These are phyloP conservation scores for Mortierella polycephala DNA, from an alignment of 371 early-diverging fungal genomes.

Conservation along the genomic window DNA sequence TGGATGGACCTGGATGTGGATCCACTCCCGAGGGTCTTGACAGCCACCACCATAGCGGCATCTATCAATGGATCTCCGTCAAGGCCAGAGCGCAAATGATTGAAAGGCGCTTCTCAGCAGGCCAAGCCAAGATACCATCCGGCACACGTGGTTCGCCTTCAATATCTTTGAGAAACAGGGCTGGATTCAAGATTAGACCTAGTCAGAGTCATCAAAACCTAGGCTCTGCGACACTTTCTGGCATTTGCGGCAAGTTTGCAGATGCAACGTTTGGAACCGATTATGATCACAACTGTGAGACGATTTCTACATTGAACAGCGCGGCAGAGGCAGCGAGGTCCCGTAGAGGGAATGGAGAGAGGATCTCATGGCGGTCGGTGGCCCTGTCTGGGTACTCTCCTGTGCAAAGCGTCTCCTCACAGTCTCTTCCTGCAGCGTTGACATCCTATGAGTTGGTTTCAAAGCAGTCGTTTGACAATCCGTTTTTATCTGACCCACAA, in stretches of 20 bases:
- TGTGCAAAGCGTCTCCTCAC: background rate
- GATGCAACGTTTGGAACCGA: background rate
- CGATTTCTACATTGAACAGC: constrained; percentile 6
- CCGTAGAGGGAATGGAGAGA: background rate
- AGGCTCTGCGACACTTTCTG: background rate
- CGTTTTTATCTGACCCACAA: no score
- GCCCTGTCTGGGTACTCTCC: background rate
- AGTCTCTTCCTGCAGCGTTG: background rate
- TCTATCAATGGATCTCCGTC: constrained; percentile 11
- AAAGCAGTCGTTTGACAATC: no score
- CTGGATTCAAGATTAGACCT: constrained; percentile 1
- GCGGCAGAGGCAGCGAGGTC: constrained; percentile 17
- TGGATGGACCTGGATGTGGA: no score
- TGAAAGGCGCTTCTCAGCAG: constrained; percentile 8
- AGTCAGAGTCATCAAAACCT: constrained; percentile 12
- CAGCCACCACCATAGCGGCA: background rate
- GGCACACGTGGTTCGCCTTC: background rate
- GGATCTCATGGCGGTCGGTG: background rate
- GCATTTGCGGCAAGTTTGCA: background rate
- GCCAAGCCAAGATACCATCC: background rate
- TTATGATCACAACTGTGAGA: background rate
- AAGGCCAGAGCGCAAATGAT: constrained; percentile 16
- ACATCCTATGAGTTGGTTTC: background rate
- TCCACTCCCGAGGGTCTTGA: background rate
- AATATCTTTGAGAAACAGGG: background rate